Evolutionary conservation across 179 eudicot genomes (phyloP).

Genomic region (Patellifolia procumbens): DNA sequence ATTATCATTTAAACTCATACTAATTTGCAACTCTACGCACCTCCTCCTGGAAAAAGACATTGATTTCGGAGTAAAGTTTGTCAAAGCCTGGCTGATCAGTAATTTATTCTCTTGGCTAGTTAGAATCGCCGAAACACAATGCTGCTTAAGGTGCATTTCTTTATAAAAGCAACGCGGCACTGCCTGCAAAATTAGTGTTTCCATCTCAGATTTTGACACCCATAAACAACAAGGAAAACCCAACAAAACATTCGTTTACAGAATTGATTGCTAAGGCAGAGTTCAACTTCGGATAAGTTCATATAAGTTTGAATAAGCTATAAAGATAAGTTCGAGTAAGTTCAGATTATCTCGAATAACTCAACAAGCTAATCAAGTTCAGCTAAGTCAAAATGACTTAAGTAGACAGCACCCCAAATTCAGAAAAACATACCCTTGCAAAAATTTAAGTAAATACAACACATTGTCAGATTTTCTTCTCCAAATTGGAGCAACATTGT

Average conservation of each 20-base stretch:
- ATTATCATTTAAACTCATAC: neutral
- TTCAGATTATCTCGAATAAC: too few species aligned
- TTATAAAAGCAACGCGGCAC: conserved; percentile 17
- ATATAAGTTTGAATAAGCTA: too few species aligned
- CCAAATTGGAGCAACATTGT: too few species aligned
- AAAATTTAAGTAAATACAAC: too few species aligned
- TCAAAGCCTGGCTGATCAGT: conserved; percentile 1
- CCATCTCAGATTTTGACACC: neutral
- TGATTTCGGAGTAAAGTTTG: conserved; percentile 20
- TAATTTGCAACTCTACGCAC: conserved; percentile 20
- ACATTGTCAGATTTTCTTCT: too few species aligned
- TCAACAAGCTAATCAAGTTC: too few species aligned
- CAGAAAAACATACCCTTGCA: too few species aligned
- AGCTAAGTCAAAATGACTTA: too few species aligned
- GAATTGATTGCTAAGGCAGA: too few species aligned
- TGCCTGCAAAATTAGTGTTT: conserved; percentile 23
- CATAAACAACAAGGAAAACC: neutral
- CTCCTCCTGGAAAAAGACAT: conserved; percentile 23
- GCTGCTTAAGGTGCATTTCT: conserved; percentile 19
- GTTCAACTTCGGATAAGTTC: too few species aligned
- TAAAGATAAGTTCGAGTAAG: too few species aligned
- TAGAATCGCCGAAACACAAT: conserved; percentile 18
- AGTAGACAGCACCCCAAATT: too few species aligned
- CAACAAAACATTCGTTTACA: neutral
- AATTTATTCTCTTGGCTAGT: conserved; percentile 7